Evolutionary conservation across 2,329 filamentous ascomycete genomes (phyloP), one percentile per base, ranked within the genome.

Genomic region (Ascochyta lentis): DNA sequence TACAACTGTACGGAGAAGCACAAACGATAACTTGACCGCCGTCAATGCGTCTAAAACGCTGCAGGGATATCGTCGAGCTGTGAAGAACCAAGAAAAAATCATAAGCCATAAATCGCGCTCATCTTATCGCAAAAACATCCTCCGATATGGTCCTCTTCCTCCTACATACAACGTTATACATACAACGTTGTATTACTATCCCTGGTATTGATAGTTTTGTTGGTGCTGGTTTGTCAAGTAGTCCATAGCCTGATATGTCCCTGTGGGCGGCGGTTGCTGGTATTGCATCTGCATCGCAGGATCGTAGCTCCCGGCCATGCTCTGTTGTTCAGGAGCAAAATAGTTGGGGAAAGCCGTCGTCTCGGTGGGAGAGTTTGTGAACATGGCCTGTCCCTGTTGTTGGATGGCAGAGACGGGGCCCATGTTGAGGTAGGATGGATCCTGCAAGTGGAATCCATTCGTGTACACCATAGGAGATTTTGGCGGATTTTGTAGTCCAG

Each of bases 291-390:
- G 45, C 51, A 64, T 69, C 39, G 59, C 55, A 22, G 60, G 51
- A 37, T 73, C 68, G 46, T 67, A 74, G 13, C 63, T 57, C 61
- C 71, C 63, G 8, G 58, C 60, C 56, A 70, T 58, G 16, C 55
- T 61, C 47, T 72, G 70, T 29, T 68, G 64, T 43, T 75, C 70
- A 13, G 54, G 49, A 2, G 67, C 61, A 29, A 70, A 75, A 51
- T 75, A 75, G 27, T 64, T 70, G 24, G 67, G 70, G 26, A 70
- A 69, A 16, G 61, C 73, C 2, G 67, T 70, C 13, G 70, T 66
- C 29, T 77, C 73, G 6, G 76, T 64, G 0, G 74, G 74, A n/a
- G 74, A 76, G 27, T 73, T 66, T 13, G 70, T 72, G 44, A 73
- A 76, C 26, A 73, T 58, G 2, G 65, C 44, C 41, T 71, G 68